These are phyloP conservation scores for Porphyrellus cyaneotinctus DNA, from an alignment of 768 basidiomycete genomes.

Conservation along the genomic window DNA sequence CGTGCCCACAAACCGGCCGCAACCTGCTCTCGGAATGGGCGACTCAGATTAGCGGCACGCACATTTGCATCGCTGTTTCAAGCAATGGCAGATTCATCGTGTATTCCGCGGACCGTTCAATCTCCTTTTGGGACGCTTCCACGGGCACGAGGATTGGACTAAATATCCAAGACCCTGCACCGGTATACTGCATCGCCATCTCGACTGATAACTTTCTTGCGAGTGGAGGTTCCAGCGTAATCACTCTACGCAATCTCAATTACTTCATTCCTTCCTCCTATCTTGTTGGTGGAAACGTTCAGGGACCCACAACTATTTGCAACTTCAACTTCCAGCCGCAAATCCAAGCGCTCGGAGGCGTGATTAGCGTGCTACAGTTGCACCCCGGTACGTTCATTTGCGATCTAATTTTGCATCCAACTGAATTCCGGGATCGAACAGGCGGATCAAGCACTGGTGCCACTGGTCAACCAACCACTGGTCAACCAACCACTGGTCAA, in stretches of 20 bases:
- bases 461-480: too few relatives aligned
- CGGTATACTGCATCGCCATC: neutral
- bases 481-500: too few relatives aligned
- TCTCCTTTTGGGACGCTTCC: neutral
- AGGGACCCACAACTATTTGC: neutral
- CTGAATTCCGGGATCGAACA: neutral
- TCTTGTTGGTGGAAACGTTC: neutral
- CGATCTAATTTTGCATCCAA: too few relatives aligned
- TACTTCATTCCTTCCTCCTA: neutral
- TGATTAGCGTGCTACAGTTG: too few relatives aligned
- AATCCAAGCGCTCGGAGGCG: too few relatives aligned
- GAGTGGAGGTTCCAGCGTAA: neutral
- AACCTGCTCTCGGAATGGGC: too few relatives aligned
- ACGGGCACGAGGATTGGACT: neutral
- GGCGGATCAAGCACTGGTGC: neutral
- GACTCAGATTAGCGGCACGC: neutral
- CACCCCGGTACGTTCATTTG: neutral
- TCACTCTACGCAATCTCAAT: neutral
- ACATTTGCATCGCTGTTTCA: too few relatives aligned
- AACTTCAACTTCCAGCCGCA: too few relatives aligned
- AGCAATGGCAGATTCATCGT: neutral
- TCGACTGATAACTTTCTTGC: neutral
- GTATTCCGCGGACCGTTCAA: neutral
- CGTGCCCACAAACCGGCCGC: too few relatives aligned
- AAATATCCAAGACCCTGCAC: neutral